These are phyloP conservation scores for Yueomyces sp. DNA, from an alignment of 805 yeast species.

Conservation along the genomic window DNA sequence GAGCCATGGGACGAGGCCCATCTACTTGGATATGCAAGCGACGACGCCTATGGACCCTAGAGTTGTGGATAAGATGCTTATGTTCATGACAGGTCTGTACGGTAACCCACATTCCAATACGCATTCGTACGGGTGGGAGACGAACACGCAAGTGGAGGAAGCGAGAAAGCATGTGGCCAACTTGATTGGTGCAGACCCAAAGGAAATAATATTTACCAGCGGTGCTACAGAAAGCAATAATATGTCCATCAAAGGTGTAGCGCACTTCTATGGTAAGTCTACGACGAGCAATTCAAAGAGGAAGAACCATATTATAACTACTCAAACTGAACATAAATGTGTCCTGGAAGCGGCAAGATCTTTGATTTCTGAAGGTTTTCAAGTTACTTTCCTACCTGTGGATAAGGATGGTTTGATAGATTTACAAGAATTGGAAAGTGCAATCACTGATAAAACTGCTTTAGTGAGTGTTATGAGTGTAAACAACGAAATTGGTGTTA, in stretches of 20 bases:
- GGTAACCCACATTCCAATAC: constrained; percentile 98
- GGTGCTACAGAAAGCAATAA: constrained; percentile 98
- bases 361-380: constrained; percentile 93
- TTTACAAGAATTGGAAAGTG: constrained; percentile 62
- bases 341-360: constrained; percentile 94
- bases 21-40: constrained; percentile 94
- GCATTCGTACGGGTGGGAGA: constrained; percentile 98
- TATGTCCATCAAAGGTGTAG: constrained; percentile 90
- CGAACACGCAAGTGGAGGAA: constrained; percentile 78
- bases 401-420: constrained; percentile 64
- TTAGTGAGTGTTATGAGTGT: constrained; percentile 93
- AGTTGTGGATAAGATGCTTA: constrained; percentile 78
- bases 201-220: constrained; percentile 90
- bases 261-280: constrained; percentile 78
- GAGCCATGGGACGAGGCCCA: constrained; percentile 66
- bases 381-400: constrained; percentile 86
- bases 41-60: constrained; percentile 98
- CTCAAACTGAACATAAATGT: constrained; percentile 97
- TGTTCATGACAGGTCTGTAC: constrained; percentile 79
- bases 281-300: no score
- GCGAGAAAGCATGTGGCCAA: constrained; percentile 77
- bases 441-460: constrained; percentile 83
- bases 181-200: constrained; percentile 84
- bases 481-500: constrained; percentile 94
- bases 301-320: constrained; percentile 87